These are phyloP conservation scores for Alternaria novae-zelandiae DNA, from an alignment of 2,329 filamentous ascomycete genomes.

Conservation along the genomic window DNA sequence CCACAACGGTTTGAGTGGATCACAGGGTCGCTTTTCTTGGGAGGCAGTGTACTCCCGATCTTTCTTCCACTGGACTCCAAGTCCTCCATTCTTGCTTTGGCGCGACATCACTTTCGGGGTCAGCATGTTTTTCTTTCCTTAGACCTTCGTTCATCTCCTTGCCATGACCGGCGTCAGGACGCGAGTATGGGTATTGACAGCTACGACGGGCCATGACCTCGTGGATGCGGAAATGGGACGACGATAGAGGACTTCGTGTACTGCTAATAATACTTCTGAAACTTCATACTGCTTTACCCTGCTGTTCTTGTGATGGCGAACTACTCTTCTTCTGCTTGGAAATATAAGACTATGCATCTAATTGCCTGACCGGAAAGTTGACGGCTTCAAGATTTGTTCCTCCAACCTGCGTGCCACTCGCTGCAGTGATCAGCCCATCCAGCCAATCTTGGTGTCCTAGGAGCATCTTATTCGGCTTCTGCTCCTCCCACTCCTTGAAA, in stretches of 20 bases:
- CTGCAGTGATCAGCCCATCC: constrained; percentile 41
- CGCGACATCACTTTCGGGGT: constrained; percentile 9
- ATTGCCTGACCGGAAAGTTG: constrained; percentile 9
- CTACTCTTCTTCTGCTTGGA: constrained; percentile 3
- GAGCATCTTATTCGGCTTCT: constrained; percentile 47
- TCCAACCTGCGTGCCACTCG: constrained; percentile 20
- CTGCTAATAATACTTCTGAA: constrained; percentile 27
- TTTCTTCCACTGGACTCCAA: constrained; percentile 16
- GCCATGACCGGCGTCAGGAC: constrained; percentile 20
- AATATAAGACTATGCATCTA: constrained; percentile 35
- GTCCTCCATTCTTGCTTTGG: constrained; percentile 16
- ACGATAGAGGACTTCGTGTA: constrained; percentile 14
- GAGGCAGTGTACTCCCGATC: constrained; percentile 22
- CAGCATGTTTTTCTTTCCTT: constrained; percentile 3
- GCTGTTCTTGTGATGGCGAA: neutral
- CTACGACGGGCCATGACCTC: constrained; percentile 19
- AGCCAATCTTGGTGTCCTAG: constrained; percentile 48
- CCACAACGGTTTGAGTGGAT: constrained; percentile 33
- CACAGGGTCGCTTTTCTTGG: constrained; percentile 25
- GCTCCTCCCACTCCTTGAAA: constrained; percentile 29
- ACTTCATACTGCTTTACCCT: constrained; percentile 1
- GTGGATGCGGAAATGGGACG: constrained; percentile 9
- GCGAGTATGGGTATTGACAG: constrained; percentile 20
- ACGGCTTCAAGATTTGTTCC: constrained; percentile 30
- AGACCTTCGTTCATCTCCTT: constrained; percentile 12